Base-by-base conservation (phyloP, 371 early-diverging fungal genomes). In the Vittaforma corneae region DNA sequence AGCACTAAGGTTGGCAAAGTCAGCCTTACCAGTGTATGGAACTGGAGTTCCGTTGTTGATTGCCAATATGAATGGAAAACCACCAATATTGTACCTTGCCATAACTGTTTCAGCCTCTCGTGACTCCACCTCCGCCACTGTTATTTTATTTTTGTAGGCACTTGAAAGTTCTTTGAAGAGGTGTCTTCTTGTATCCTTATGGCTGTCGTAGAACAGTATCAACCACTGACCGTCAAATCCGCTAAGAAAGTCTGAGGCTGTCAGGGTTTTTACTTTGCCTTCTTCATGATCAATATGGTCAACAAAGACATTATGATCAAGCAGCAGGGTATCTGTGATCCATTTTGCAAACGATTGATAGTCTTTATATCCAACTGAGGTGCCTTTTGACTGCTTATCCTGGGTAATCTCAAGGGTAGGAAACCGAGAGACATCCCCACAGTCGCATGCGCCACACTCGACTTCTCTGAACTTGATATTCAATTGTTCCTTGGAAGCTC, bases 171-270 rank as follows among this genome's bases (percentile, higher is more conserved):
- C 66, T 29, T 35, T 34, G 18, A 81, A 33, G 6, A 69, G 64
- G 16, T 65, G 44, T 52, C 77, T 59, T 5, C 63, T 2, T 28
- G 45, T 38, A 45, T 73, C 60, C 4, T 65, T 63, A 44, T 68
- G 52, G 52, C 72, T 35, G 20, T 59, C 62, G 47, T 77, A 73
- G 48, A 81, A 81, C 29, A 77, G 70, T 22, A 81, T 59, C 18
- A 81, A n/a, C 77, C 78, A 76, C 18, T 80, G 77, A 2, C 81
- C 81, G 35, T 70, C 68, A 55, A 81, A 76, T 48, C 74, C 71
- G 34, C 63, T 62, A 30, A 74, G 62, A 67, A 81, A 79, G 60
- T 81, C 79, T 6, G 47, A 40, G 29, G 67, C 68, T 2, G 34
- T 60, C 9, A 80, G 68, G 24, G 22, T 50, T 1, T 59, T 33